phyloP scores from a whole-genome alignment of 225 moss, liverwort and hornwort species.

The Sphagnum tenellum region DNA sequence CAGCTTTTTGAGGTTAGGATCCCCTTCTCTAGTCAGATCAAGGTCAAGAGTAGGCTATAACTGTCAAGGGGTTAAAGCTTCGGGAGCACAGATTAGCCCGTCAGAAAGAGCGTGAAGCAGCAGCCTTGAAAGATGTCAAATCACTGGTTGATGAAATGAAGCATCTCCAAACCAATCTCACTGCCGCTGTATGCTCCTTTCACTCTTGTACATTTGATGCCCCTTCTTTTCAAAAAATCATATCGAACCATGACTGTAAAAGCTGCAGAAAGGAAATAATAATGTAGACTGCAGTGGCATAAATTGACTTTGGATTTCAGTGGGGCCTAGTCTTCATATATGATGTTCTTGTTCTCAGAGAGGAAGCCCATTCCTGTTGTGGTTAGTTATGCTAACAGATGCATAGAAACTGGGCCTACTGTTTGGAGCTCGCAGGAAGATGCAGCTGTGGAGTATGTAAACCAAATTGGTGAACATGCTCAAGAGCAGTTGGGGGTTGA shows the following conservation, averaged over 20 bases:
- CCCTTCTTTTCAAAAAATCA: too few relatives aligned
- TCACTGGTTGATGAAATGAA: slow-evolving; percentile 37
- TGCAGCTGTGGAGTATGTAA: slow-evolving; percentile 46
- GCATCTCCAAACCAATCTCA: slow-evolving; percentile 36
- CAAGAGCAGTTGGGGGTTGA: slow-evolving; percentile 41
- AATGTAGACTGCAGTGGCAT: too few relatives aligned
- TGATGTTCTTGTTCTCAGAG: too few relatives aligned
- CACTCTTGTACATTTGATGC: not conserved
- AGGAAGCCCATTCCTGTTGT: not conserved
- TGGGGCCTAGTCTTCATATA: too few relatives aligned
- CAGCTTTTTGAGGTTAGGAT: too few relatives aligned
- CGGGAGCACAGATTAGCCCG: slow-evolving; percentile 35
- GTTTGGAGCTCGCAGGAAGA: slow-evolving; percentile 19
- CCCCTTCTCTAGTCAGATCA: not conserved
- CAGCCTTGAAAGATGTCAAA: slow-evolving; percentile 39
- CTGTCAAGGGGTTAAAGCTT: slow-evolving; percentile 23
- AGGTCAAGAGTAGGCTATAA: slow-evolving; percentile 10
- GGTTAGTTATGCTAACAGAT: not conserved
- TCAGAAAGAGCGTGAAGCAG: slow-evolving; percentile 35
- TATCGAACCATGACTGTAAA: too few relatives aligned
- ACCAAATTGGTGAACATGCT: slow-evolving; percentile 34
- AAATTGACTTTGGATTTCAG: too few relatives aligned
- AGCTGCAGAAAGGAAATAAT: too few relatives aligned
- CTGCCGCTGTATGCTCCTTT: slow-evolving; percentile 27
- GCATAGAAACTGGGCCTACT: too few relatives aligned